Base-by-base conservation (phyloP, 129 eudicot species). In the Pseudognaphalium luteoalbum region DNA sequence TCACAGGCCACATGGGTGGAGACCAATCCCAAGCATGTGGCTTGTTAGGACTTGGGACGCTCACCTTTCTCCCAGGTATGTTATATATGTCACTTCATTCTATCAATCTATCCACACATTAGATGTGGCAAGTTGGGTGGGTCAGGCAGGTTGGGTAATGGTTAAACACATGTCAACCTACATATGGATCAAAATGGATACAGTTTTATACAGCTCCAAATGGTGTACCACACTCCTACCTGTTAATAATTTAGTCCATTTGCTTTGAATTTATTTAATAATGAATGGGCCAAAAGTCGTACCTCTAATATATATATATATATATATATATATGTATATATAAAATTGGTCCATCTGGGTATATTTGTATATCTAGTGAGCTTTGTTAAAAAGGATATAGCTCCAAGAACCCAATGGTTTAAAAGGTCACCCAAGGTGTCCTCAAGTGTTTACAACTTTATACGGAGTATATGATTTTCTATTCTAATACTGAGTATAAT, bases 1-100 rank as follows among this genome's bases (percentile, higher is more conserved):
- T 92, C 78, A 80, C 90, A 25, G 97, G 96, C 71, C 93, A 89
- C 81, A 89, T 92, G 91, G 96, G 83, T 42, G 97, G 97, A 65
- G 97, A 92, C 20, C 63, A 2, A 9, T 86, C 93, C 75, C 97
- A 92, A 81, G 97, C 96, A 14, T 89, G 81, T 76, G 96, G 96
- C 78, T 85, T 92, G 21, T 76, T 92, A 56, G 93, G 89, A n/a
- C 93, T 92, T 15, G 97, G 97, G 52, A 62, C 91, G 42, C 87
- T 89, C 72, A 77, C 96, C 71, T 89, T 92, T 66, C 80, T 92
- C 51, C 97, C 97, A 56, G 97, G 95, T 86, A 77, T 58, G 77
- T 42, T 62, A 72, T 1, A 59, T 20, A 56, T 37, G 51, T 47
- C 41, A 15, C 39, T 50, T 51, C 32, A 34, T 68, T 33, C 7